Percentiles rank a stretch among this genome's conserved stretches.
Conservation (phyloP, 345 rosid species). For the Populus ilicifolia region DNA sequence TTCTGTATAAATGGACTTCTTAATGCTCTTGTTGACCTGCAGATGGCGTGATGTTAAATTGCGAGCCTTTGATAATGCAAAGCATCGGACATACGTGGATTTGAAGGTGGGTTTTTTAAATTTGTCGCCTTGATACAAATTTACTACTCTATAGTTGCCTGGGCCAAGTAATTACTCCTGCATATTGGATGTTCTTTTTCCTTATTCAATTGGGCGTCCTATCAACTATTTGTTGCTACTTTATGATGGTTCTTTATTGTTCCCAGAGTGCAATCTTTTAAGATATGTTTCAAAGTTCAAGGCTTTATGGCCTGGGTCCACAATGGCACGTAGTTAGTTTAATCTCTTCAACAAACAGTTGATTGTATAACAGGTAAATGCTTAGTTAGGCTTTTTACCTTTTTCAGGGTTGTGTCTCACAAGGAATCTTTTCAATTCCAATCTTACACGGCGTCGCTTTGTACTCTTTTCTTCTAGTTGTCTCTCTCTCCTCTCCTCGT, state of each 20-base stretch:
- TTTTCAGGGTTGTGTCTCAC: conserved; percentile 13
- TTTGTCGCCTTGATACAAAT: background rate
- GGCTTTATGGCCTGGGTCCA: conserved; percentile 19
- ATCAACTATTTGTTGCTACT: background rate
- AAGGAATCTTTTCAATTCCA: conserved; percentile 24
- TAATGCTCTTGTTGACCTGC: conserved; percentile 12
- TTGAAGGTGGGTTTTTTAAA: conserved; percentile 53
- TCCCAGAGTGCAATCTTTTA: background rate
- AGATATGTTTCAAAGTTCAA: conserved; percentile 8
- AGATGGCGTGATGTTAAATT: conserved; percentile 99
- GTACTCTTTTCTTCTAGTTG: background rate
- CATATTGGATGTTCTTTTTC: background rate
- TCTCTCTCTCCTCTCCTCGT: background rate
- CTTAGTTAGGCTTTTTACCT: conserved; percentile 8
- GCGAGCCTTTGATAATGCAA: conserved; percentile 83
- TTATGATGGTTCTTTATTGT: conserved; percentile 1
- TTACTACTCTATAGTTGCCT: background rate
- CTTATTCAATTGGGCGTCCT: background rate
- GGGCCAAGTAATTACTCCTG: background rate
- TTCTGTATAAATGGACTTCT: background rate
- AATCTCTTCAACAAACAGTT: conserved; percentile 20
- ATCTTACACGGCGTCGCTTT: conserved; percentile 8
- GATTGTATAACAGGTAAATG: conserved; percentile 38
- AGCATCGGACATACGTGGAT: conserved; percentile 96
- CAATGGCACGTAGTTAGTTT: conserved; percentile 2